Evolutionary conservation across 805 yeast genomes (phyloP), one percentile per base, ranked within the genome.

Genomic region (Sugiyamaella lignohabitans): DNA sequence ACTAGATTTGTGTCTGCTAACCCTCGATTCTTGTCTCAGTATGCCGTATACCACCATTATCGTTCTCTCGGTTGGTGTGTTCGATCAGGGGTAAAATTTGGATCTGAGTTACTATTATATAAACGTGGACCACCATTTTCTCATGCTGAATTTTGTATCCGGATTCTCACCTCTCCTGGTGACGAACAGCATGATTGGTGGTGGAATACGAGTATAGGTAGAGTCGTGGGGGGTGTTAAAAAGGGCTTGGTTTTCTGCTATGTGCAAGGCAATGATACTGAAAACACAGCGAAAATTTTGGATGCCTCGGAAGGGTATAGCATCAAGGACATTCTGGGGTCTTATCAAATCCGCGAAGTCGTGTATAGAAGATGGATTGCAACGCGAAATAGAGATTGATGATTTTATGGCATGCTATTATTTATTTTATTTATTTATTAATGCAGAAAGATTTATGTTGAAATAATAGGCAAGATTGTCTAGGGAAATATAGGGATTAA

Each of bases 41-140:
- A 84, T 57, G 80, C 79, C 3, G 89, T 77, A 1, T 91, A 89
- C 58, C 94, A 87, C 59, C 88, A 91, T 61, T 89, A 80, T 65
- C 73, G 95, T 44, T 81, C 96, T 0, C 72, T 78, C 21, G 97
- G 97, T 0, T 93, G 98, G 97, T 91, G 97, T 69, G 93, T 83
- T 2, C 73, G 94, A 49, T 78, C 89, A 0, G 98, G 98, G 0
- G 76, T 88, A 47, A 93, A 93, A 63, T 93, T 93, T 63, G 96
- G 96, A 1, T 76, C 85, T n/a, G 94, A 89, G 57, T 83, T 70
- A 63, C 66, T 93, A 5, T 69, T 93, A 3, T 93, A 93, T 63
- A 79, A 82, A 45, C 71, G 91, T 48, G 99, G 99, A 0, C 98
- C 98, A 5, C 97, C 97, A 1, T 87, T 89, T 62, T 79, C 83